Evolutionary conservation across 768 basidiomycete species (phyloP), one percentile per base, ranked within the genome.

Genomic region (Pisolithus albus): DNA sequence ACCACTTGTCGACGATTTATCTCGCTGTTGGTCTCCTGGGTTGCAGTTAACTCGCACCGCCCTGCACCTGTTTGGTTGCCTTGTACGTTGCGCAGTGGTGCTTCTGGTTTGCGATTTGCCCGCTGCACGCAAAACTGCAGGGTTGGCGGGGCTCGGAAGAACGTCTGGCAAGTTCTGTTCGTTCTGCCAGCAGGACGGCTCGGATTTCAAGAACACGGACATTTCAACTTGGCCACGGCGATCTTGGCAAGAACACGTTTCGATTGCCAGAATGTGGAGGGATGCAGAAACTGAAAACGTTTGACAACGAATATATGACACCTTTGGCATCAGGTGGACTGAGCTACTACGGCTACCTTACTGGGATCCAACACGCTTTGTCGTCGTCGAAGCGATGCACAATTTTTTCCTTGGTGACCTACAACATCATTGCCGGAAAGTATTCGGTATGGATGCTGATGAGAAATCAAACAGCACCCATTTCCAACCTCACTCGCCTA

Each of bases 321-420:
- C 45, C 24, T 55, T 52, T 23, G 67, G 70, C 1, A 45, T 71
- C 2, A 47, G 64, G 0, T 74, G 61, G 59, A 62, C 65, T 0
- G 59, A 62, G 11, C 50, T 72, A 1, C 58, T 67, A n/a, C 43
- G 54, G 3, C 61, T 75, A 6, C 65, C 69, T 0, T 73, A 74
- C 56, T 73, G 67, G 62, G 56, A 72, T 37, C 63, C 63, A 7
- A 62, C 60, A 4, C 38, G 18, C 1, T 66, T 60, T 36, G 41
- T 62, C 1, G 60, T 68, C 0, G 56, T 72, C 18, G 71, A 75
- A 41, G 50, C 63, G 1, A 75, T 75, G 71, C 73, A 75, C 39
- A 61, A 64, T 18, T 53, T 73, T 2, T 62, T 65, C 47, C 59
- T 73, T n/a, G 21, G 53, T 23, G 21, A 42, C 21, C 21, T 42